phyloP scores from a whole-genome alignment of 2,329 filamentous ascomycete species.

The Aspergillus japonicus region DNA sequence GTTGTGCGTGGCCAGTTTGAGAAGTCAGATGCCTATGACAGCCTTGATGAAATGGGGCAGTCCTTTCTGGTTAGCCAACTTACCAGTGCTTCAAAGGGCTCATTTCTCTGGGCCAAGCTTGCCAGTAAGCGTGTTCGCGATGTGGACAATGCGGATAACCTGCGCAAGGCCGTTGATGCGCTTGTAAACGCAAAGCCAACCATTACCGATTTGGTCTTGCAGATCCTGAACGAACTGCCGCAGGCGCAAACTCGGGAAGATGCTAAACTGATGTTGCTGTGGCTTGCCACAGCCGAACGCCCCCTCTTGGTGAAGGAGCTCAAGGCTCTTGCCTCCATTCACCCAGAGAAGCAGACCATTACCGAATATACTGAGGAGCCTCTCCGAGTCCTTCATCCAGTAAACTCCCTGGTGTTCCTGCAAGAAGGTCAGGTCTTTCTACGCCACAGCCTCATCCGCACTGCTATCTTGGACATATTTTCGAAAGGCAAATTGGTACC shows the following conservation, averaged over 20 bases:
- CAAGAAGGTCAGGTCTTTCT: conserved; percentile 37
- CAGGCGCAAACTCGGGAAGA: conserved; percentile 21
- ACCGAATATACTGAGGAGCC: conserved; percentile 28
- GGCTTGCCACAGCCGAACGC: conserved; percentile 39
- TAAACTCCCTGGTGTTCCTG: conserved; percentile 34
- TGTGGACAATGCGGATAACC: conserved; percentile 26
- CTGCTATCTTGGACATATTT: conserved; percentile 31
- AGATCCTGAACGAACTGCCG: conserved; percentile 25
- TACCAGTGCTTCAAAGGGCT: conserved; percentile 34
- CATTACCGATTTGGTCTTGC: conserved; percentile 33
- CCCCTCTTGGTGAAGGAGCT: conserved; percentile 37
- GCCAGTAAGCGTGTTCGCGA: conserved; percentile 30
- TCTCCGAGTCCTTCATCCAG: conserved; percentile 27
- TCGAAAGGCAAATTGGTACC: conserved; percentile 33
- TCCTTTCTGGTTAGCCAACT: conserved; percentile 36
- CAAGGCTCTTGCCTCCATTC: conserved; percentile 28
- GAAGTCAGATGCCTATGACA: neutral
- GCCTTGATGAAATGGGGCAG: conserved; percentile 32
- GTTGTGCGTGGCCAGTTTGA: conserved; percentile 31
- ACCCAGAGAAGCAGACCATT: conserved; percentile 31
- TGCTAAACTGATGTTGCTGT: conserved; percentile 35
- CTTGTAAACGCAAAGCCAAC: conserved; percentile 27
- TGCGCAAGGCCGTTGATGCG: conserved; percentile 31
- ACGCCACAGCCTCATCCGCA: conserved; percentile 37
- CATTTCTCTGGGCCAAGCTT: conserved; percentile 43